Conservation (phyloP, 371 early-diverging fungal genomes). For the Basidiobolus meristosporus region DNA sequence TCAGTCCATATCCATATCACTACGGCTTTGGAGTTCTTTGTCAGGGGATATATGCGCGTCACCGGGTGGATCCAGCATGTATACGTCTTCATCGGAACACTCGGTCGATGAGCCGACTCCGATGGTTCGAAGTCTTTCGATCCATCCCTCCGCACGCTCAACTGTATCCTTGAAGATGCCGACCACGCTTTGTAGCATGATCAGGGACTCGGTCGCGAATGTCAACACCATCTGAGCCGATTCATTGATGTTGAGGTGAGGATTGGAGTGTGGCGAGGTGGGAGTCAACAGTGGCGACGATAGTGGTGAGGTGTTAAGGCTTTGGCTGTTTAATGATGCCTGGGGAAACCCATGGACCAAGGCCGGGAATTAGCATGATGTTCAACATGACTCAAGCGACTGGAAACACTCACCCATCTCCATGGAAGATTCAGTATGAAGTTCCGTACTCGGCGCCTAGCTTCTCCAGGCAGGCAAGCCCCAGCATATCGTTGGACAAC, state of each 20-base stretch:
- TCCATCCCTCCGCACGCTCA: conserved; percentile 40
- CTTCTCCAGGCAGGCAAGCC: conserved; percentile 66
- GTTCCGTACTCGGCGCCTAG: conserved; percentile 55
- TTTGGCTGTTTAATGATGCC: no score
- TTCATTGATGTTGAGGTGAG: conserved; percentile 23
- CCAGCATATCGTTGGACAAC: conserved; percentile 77
- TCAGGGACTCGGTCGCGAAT: conserved; percentile 66
- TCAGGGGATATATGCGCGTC: no score
- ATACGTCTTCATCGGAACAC: no score
- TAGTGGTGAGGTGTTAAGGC: conserved; percentile 4
- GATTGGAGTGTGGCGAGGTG: conserved; percentile 7
- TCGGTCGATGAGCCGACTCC: no score
- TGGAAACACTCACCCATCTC: conserved; percentile 48
- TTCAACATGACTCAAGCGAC: no score
- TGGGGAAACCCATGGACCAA: no score
- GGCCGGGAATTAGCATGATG: no score
- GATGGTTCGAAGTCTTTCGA: background rate
- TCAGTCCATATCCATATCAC: no score
- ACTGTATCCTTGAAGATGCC: conserved; percentile 63
- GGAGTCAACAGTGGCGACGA: conserved; percentile 3
- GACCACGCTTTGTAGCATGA: conserved; percentile 59
- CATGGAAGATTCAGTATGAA: conserved; percentile 72
- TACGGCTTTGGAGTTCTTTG: no score
- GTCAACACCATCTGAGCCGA: conserved; percentile 40
- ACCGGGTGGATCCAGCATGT: no score